A percentile compares a stretch with the other conserved stretches of the same genome.
These are phyloP conservation scores for Yamadazyma diospyri DNA, from an alignment of 1,139 yeast genomes.

Conservation along the genomic window DNA sequence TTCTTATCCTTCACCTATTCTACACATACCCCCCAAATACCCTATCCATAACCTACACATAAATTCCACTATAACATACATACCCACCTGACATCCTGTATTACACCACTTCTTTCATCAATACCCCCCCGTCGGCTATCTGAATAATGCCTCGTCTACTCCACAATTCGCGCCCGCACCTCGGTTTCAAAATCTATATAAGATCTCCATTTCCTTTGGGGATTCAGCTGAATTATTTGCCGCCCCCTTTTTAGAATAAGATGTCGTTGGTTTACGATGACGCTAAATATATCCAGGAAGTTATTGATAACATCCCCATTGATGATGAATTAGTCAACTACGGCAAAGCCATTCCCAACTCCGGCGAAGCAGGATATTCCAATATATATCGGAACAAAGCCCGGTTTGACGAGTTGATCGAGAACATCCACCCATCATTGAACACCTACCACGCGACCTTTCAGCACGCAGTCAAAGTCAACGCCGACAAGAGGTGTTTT, in stretches of 20 bases:
- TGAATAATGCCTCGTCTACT: no score
- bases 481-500: conserved; percentile 41
- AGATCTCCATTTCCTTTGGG: not conserved
- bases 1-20: no score
- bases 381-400: conserved; percentile 47
- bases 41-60: no score
- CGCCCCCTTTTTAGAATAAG: not conserved
- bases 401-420: conserved; percentile 29
- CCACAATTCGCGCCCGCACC: not conserved
- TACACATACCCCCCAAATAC: no score
- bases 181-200: not conserved
- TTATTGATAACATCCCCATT: conserved; percentile 6
- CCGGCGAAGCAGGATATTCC: conserved; percentile 49
- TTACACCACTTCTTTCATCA: no score
- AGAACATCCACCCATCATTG: conserved; percentile 47
- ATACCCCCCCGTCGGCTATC: no score
- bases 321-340: conserved; percentile 9
- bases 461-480: conserved; percentile 32
- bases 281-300: conserved; percentile 11
- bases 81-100: no score
- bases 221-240: no score
- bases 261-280: conserved; percentile 8
- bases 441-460: conserved; percentile 50
- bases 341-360: conserved; percentile 40
- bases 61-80: no score